These are phyloP conservation scores for Strigomonas culicis DNA, from an alignment of 208 protist species.

Conservation along the genomic window DNA sequence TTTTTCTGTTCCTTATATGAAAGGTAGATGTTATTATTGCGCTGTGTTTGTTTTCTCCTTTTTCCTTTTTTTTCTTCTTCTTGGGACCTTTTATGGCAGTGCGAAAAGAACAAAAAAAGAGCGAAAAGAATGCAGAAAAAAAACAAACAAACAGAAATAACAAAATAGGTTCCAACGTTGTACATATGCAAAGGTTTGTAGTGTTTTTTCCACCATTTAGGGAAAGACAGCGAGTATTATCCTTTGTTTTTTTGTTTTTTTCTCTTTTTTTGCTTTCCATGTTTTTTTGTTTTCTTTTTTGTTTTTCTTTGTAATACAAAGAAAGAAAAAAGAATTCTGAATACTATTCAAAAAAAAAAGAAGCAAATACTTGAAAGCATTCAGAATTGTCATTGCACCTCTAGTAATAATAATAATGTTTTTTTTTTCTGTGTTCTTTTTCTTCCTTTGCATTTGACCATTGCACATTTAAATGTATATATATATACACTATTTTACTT, in stretches of 20 bases:
- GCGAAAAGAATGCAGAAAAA: no score
- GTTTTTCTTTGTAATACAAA: slow-evolving; percentile 12
- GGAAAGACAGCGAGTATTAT: not conserved
- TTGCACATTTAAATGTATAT: not conserved
- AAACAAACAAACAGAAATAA: not conserved
- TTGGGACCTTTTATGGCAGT: not conserved
- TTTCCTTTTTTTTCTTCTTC: slow-evolving; percentile 12
- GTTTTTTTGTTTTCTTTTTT: slow-evolving; percentile 6
- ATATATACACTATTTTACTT: slow-evolving; percentile 7
- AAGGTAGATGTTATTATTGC: not conserved
- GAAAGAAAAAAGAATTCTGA: slow-evolving; percentile 10
- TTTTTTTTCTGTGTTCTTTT: slow-evolving; percentile 5
- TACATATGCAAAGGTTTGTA: no score
- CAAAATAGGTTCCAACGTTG: no score
- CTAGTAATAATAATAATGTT: not conserved
- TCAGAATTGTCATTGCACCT: not conserved
- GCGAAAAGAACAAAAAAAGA: not conserved
- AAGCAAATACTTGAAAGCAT: slow-evolving; percentile 1
- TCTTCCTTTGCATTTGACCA: slow-evolving; percentile 11
- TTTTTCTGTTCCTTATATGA: slow-evolving; percentile 10
- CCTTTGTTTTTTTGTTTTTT: slow-evolving; percentile 10
- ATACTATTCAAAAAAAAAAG: slow-evolving; percentile 14
- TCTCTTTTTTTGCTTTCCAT: slow-evolving; percentile 7
- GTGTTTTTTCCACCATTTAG: no score
- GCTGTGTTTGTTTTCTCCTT: not conserved